phyloP scores from a whole-genome alignment of 352 stramenopile genomes.

The Globisporangium nunn region DNA sequence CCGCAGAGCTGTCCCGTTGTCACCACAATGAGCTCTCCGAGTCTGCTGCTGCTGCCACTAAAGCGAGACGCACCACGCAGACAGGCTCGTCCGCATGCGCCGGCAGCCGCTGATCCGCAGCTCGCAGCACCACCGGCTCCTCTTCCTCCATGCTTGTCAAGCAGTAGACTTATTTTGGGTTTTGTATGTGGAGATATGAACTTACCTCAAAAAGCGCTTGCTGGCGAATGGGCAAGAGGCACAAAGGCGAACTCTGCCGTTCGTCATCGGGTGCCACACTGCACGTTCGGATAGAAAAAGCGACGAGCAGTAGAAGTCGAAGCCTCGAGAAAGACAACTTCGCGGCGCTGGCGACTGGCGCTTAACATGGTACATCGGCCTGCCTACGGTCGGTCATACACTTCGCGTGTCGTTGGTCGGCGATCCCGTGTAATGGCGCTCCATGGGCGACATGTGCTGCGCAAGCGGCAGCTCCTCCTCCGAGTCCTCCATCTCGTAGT shows the following conservation, averaged over 20 bases:
- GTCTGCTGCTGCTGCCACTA: background rate
- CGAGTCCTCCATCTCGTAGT: constrained; percentile 62
- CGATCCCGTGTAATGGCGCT: constrained; percentile 18
- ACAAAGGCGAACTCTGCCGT: no score
- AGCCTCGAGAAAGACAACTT: no score
- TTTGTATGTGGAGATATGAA: no score
- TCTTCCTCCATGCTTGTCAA: background rate
- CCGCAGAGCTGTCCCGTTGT: constrained; percentile 43
- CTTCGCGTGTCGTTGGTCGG: background rate
- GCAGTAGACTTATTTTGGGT: no score
- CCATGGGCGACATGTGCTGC: constrained; percentile 56
- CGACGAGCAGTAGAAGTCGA: no score
- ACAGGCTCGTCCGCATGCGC: constrained; percentile 5
- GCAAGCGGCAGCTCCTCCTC: constrained; percentile 63
- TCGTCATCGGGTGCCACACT: no score
- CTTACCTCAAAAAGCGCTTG: no score
- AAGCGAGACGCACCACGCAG: constrained; percentile 9
- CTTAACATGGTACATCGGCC: constrained; percentile 1
- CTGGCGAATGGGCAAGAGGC: no score
- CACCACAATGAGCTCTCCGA: background rate
- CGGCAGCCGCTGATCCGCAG: constrained; percentile 10
- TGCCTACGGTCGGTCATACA: constrained; percentile 3
- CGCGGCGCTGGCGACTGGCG: background rate
- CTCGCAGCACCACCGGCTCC: constrained; percentile 3
- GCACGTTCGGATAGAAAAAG: no score